A percentile compares a stretch with the other conserved stretches of the same genome.
phyloP scores from a whole-genome alignment of 306 rosid species.

The Cajanus cajan region DNA sequence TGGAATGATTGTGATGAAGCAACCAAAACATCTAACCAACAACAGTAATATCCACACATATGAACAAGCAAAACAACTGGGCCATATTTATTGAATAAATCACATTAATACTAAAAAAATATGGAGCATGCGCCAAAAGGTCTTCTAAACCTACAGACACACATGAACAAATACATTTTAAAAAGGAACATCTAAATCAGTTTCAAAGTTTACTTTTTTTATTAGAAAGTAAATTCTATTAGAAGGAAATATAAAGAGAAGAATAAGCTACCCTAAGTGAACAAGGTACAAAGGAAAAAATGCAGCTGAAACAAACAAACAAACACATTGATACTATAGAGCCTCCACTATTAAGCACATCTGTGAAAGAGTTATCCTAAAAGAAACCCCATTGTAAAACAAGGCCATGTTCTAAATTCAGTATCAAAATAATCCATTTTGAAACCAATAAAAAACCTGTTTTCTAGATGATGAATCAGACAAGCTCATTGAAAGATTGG shows the following conservation, averaged over 20 bases:
- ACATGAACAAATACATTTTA: neutral
- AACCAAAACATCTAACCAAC: neutral
- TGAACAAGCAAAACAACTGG: constrained; percentile 21
- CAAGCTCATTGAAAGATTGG: constrained; percentile 94
- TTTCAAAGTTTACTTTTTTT: constrained; percentile 15
- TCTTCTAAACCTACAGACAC: constrained; percentile 10
- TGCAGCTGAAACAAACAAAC: constrained; percentile 13
- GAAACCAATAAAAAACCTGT: constrained; percentile 46
- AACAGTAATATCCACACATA: neutral
- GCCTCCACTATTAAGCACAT: neutral
- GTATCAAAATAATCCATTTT: neutral
- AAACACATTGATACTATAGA: constrained; percentile 5
- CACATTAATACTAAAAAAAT: neutral
- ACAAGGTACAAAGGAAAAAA: constrained; percentile 7
- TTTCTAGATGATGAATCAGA: constrained; percentile 82
- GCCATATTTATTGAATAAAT: neutral
- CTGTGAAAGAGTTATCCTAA: constrained; percentile 8
- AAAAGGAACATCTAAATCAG: constrained; percentile 12
- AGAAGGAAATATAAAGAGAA: neutral
- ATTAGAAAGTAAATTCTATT: neutral
- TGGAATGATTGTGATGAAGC: constrained; percentile 9
- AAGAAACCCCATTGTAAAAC: constrained; percentile 21
- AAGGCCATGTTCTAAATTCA: constrained; percentile 1
- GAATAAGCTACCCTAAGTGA: neutral
- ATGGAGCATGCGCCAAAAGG: neutral